A percentile compares a stretch with the other conserved stretches of the same genome.
phyloP scores from a whole-genome alignment of 768 basidiomycete genomes.

The Mycena vitilis region DNA sequence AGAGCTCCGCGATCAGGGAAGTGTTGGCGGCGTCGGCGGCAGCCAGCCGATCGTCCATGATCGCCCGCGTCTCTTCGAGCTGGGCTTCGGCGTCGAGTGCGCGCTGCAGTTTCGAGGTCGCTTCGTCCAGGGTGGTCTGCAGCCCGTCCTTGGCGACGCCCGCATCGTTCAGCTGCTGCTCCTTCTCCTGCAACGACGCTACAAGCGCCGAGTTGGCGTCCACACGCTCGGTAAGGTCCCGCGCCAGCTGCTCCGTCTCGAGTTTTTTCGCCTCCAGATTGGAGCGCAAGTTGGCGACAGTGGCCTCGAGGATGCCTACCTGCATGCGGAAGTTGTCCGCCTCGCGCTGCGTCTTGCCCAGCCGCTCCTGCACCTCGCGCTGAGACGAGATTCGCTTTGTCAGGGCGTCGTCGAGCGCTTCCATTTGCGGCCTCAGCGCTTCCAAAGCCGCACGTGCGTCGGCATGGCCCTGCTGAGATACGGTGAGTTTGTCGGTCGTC shows the following conservation, averaged over 20 bases:
- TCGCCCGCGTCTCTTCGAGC: conserved; percentile 24
- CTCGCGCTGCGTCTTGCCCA: conserved; percentile 11
- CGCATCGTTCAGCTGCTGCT: conserved; percentile 32
- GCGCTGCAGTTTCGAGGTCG: conserved; percentile 23
- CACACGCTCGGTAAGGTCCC: conserved; percentile 3
- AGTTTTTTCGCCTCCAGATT: conserved; percentile 17
- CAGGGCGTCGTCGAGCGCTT: conserved; percentile 23
- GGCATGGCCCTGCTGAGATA: not conserved
- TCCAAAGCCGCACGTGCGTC: conserved; percentile 10
- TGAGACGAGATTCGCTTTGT: conserved; percentile 11
- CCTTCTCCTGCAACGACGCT: conserved; percentile 27
- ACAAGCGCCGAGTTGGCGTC: conserved; percentile 8
- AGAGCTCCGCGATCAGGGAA: conserved; percentile 29
- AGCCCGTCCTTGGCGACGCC: not conserved
- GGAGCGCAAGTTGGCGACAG: not conserved
- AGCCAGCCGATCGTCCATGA: conserved; percentile 25
- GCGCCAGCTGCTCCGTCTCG: conserved; percentile 8
- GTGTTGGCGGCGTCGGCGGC: conserved; percentile 27
- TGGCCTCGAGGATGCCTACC: conserved; percentile 15
- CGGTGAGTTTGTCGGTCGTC: not conserved
- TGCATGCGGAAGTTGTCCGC: conserved; percentile 9
- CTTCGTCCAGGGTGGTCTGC: conserved; percentile 25
- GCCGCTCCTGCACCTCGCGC: conserved; percentile 19
- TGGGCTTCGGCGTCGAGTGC: conserved; percentile 24
- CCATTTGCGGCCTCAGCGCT: conserved; percentile 27